These are phyloP conservation scores for Cladosporium sp. DNA, from an alignment of 2,329 filamentous ascomycete genomes.

Conservation along the genomic window DNA sequence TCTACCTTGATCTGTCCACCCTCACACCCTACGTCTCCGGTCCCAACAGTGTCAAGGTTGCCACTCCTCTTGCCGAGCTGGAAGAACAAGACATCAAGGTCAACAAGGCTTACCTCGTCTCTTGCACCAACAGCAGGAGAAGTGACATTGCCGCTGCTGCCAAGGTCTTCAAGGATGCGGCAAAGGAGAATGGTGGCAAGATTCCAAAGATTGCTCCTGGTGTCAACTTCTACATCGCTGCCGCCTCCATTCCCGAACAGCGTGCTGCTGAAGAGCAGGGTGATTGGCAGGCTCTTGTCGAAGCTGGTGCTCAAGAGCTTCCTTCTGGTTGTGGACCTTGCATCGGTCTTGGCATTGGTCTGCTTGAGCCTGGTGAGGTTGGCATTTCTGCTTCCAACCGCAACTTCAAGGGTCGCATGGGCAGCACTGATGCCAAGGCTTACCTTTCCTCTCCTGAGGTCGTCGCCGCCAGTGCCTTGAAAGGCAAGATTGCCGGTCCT, in stretches of 20 bases:
- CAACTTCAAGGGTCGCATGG: conserved; percentile 92
- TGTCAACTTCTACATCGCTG: conserved; percentile 85
- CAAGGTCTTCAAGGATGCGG: conserved; percentile 76
- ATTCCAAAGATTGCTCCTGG: conserved; percentile 67
- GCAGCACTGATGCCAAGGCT: conserved; percentile 70
- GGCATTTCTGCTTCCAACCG: conserved; percentile 81
- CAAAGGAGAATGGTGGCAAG: conserved; percentile 51
- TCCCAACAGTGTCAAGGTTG: conserved; percentile 86
- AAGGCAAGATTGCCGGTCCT: conserved; percentile 68
- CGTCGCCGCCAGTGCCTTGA: conserved; percentile 81
- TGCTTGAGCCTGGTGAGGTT: conserved; percentile 80
- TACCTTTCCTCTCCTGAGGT: conserved; percentile 88
- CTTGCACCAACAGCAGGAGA: conserved; percentile 80
- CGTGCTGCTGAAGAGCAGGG: conserved; percentile 70
- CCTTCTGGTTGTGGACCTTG: conserved; percentile 77
- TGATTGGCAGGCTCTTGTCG: conserved; percentile 78
- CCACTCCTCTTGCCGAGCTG: conserved; percentile 71
- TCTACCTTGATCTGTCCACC: conserved; percentile 78
- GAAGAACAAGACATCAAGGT: conserved; percentile 70
- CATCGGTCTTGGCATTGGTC: conserved; percentile 76
- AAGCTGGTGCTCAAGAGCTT: conserved; percentile 70
- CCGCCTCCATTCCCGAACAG: conserved; percentile 77
- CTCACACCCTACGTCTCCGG: conserved; percentile 80
- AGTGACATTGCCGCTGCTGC: conserved; percentile 81
- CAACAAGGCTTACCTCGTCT: conserved; percentile 81